Conservation (phyloP, 2,329 filamentous ascomycete genomes). For the Pseudopyrenochaeta lycopersici region DNA sequence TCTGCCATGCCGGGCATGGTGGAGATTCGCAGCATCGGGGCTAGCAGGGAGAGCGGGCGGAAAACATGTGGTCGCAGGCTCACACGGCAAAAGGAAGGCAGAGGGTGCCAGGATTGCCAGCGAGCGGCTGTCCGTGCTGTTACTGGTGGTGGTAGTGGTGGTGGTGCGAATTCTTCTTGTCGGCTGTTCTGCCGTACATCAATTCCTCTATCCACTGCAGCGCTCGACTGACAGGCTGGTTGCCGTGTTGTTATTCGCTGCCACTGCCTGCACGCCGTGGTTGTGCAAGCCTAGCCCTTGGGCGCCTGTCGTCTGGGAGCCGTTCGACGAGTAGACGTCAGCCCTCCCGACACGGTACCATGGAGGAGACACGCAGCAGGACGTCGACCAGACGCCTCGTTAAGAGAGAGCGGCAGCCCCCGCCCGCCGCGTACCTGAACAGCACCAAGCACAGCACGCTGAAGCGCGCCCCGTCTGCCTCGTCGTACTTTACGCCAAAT, state of each 20-base stretch:
- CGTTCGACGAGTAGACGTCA: slow-evolving; percentile 3
- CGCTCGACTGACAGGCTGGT: neutral
- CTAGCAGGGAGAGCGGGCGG: neutral
- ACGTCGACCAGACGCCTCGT: slow-evolving; percentile 21
- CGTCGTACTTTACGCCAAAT: slow-evolving; percentile 27
- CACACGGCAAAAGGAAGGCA: neutral
- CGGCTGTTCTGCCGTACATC: neutral
- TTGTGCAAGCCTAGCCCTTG: neutral
- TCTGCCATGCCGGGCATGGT: slow-evolving; percentile 6
- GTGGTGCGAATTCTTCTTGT: neutral
- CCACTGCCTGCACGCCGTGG: neutral
- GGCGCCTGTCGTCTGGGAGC: neutral
- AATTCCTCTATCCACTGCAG: neutral
- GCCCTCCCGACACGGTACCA: slow-evolving; percentile 11
- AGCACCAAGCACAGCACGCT: slow-evolving; percentile 21
- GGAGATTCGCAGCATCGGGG: slow-evolving; percentile 2
- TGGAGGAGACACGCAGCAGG: slow-evolving; percentile 25
- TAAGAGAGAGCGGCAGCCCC: slow-evolving; percentile 28
- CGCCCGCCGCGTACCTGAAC: slow-evolving; percentile 28
- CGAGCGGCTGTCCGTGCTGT: slow-evolving; percentile 12
- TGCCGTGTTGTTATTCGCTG: neutral
- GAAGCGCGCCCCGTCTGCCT: slow-evolving; percentile 26
- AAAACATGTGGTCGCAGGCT: neutral
- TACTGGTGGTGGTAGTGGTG: neutral
- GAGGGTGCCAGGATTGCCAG: neutral